Conservation (phyloP, 352 stramenopile genomes). For the Thraustochytrium aureum region DNA sequence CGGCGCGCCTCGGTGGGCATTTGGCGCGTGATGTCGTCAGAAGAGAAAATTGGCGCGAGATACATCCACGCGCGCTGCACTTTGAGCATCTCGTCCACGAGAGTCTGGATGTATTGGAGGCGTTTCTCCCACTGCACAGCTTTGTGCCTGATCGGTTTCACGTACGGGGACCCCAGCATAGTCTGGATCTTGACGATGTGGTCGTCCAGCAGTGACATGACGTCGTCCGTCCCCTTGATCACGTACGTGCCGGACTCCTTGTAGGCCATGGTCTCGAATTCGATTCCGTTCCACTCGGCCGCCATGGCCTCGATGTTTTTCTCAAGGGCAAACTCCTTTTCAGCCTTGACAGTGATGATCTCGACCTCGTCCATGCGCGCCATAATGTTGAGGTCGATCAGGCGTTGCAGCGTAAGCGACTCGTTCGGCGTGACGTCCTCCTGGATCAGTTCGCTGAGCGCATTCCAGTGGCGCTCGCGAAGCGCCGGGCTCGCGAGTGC, state of each 20-base stretch:
- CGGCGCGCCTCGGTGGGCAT: constrained; percentile 75
- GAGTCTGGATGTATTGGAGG: constrained; percentile 64
- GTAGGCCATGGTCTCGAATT: constrained; percentile 88
- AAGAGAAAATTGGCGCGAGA: constrained; percentile 80
- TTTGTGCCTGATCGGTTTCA: constrained; percentile 86
- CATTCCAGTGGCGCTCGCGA: constrained; percentile 83
- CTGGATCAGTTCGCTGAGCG: constrained; percentile 73
- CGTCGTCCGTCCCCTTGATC: constrained; percentile 77
- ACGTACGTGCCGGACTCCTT: constrained; percentile 88
- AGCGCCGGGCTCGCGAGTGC: constrained; percentile 87
- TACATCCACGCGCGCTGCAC: constrained; percentile 82
- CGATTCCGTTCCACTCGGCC: constrained; percentile 85
- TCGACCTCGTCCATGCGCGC: constrained; percentile 83
- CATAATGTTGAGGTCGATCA: constrained; percentile 83
- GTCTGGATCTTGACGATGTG: constrained; percentile 93
- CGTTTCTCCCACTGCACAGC: constrained; percentile 80
- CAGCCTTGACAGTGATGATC: constrained; percentile 76
- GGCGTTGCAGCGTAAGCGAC: constrained; percentile 82
- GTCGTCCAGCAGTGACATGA: constrained; percentile 86
- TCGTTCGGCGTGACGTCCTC: constrained; percentile 82
- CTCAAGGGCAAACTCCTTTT: constrained; percentile 94
- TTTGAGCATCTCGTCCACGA: constrained; percentile 86
- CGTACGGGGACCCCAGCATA: constrained; percentile 90
- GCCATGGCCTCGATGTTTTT: constrained; percentile 90
- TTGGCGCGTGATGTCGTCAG: constrained; percentile 80